These are phyloP conservation scores for Aspergillus avenaceus DNA, from an alignment of 495 filamentous ascomycete species.

Conservation along the genomic window DNA sequence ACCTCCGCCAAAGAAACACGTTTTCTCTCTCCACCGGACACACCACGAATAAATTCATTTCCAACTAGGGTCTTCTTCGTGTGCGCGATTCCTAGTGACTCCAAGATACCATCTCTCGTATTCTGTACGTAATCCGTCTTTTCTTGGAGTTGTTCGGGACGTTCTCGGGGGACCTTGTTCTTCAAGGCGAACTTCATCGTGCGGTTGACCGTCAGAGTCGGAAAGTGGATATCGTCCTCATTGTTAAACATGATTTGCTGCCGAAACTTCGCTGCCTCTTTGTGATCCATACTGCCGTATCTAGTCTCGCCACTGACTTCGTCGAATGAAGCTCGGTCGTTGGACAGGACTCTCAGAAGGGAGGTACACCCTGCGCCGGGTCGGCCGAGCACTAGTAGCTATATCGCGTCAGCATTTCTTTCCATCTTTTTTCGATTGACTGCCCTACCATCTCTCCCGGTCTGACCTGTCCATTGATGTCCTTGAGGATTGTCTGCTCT, in stretches of 20 bases:
- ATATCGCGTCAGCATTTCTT: neutral
- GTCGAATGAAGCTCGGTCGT: slow-evolving; percentile 34
- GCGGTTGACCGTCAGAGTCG: slow-evolving; percentile 73
- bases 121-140: slow-evolving; percentile 54
- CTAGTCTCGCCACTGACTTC: slow-evolving; percentile 28
- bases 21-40: slow-evolving; percentile 81
- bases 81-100: slow-evolving; percentile 71
- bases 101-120: slow-evolving; percentile 70
- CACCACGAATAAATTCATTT: slow-evolving; percentile 77
- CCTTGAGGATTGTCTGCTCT: slow-evolving; percentile 33
- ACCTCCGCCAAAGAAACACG: slow-evolving; percentile 77
- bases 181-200: slow-evolving; percentile 77
- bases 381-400: slow-evolving; percentile 41
- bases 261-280: slow-evolving; percentile 24
- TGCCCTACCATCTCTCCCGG: slow-evolving; percentile 38
- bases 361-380: slow-evolving; percentile 44
- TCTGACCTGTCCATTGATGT: slow-evolving; percentile 32
- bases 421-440: neutral
- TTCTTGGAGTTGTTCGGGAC: slow-evolving; percentile 52
- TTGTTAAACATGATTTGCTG: slow-evolving; percentile 46
- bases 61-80: slow-evolving; percentile 77
- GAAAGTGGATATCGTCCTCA: slow-evolving; percentile 72
- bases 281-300: slow-evolving; percentile 36
- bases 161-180: slow-evolving; percentile 60
- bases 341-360: slow-evolving; percentile 34